phyloP scores from a whole-genome alignment of 2,329 filamentous ascomycete genomes.

The Clarireedia homoeocarpa region DNA sequence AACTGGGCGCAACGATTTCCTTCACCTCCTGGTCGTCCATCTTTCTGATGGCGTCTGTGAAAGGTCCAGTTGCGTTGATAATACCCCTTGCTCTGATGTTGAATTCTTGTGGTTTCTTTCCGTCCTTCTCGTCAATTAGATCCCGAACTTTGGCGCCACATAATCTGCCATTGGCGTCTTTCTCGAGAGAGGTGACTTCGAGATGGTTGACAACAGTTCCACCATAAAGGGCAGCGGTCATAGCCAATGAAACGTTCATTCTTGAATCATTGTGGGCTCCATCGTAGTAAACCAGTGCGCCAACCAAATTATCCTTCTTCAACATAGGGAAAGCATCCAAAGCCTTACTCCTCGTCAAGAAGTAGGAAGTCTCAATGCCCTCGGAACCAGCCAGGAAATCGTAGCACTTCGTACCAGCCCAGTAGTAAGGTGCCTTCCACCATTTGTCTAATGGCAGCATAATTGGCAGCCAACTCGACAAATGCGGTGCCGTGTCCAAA shows the following conservation, averaged over 20 bases:
- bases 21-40: slow-evolving; percentile 66
- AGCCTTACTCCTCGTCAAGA: slow-evolving; percentile 77
- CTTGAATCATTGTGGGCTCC: slow-evolving; percentile 87
- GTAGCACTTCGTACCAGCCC: slow-evolving; percentile 73
- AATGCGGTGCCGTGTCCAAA: slow-evolving; percentile 64
- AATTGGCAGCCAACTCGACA: slow-evolving; percentile 66
- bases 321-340: slow-evolving; percentile 85
- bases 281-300: slow-evolving; percentile 85
- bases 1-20: slow-evolving; percentile 79
- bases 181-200: slow-evolving; percentile 69
- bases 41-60: slow-evolving; percentile 77
- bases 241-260: slow-evolving; percentile 84
- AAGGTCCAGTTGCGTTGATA: slow-evolving; percentile 84
- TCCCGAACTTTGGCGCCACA: slow-evolving; percentile 70
- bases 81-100: slow-evolving; percentile 70
- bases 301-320: slow-evolving; percentile 69
- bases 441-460: slow-evolving; percentile 69
- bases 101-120: slow-evolving; percentile 55
- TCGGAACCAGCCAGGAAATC: slow-evolving; percentile 79
- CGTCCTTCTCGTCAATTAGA: slow-evolving; percentile 56
- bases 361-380: slow-evolving; percentile 84
- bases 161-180: slow-evolving; percentile 64
- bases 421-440: slow-evolving; percentile 74
- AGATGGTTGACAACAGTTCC: slow-evolving; percentile 77
- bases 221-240: slow-evolving; percentile 83